These are phyloP conservation scores for Leccinum broughii DNA, from an alignment of 768 basidiomycete species.

Conservation along the genomic window DNA sequence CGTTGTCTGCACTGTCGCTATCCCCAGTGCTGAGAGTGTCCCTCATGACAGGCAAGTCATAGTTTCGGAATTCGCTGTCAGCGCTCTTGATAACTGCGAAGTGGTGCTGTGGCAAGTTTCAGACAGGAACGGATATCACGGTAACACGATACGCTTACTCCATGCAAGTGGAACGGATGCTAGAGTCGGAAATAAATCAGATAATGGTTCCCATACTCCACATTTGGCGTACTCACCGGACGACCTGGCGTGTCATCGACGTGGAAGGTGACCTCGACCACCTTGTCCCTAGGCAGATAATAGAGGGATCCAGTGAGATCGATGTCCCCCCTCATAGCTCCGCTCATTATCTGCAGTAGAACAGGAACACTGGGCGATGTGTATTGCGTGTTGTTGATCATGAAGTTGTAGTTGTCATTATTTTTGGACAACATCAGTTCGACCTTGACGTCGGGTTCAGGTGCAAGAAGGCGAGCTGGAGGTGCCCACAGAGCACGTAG, in stretches of 20 bases:
- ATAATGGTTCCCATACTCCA: not conserved
- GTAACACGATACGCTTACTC: conserved; percentile 10
- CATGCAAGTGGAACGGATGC: conserved; percentile 27
- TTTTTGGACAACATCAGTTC: conserved; percentile 15
- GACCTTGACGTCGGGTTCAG: conserved; percentile 22
- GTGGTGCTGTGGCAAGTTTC: conserved; percentile 33
- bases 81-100: conserved; percentile 46
- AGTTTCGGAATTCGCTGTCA: conserved; percentile 38
- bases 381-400: conserved; percentile 16
- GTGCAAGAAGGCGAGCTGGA: conserved; percentile 8
- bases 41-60: conserved; percentile 49
- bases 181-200: conserved; percentile 1
- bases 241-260: conserved; percentile 11
- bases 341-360: conserved; percentile 28
- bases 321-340: conserved; percentile 3
- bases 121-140: not conserved
- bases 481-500: conserved; percentile 19
- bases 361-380: conserved; percentile 17
- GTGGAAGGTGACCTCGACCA: conserved; percentile 18
- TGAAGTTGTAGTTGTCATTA: conserved; percentile 10
- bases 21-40: conserved; percentile 46
- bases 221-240: conserved; percentile 31
- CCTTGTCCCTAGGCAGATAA: conserved; percentile 17
- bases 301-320: conserved; percentile 14
- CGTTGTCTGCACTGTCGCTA: conserved; percentile 38